These are phyloP conservation scores for Extremus antarcticus DNA, from an alignment of 495 filamentous ascomycete species.

Conservation along the genomic window DNA sequence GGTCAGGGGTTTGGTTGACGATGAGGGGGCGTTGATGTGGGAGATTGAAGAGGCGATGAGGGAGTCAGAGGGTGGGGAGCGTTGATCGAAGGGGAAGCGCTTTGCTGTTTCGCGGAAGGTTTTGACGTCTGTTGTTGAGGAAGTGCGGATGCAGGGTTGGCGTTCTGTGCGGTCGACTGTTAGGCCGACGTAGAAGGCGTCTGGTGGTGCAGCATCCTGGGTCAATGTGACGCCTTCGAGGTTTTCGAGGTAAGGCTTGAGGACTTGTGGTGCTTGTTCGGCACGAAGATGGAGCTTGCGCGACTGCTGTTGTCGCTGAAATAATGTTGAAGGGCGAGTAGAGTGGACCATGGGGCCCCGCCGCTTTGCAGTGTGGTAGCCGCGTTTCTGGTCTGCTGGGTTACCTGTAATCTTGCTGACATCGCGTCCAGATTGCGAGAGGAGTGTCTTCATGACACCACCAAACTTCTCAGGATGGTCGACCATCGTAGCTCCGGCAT, in stretches of 20 bases:
- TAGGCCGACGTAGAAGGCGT: conserved; percentile 46
- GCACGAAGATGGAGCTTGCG: conserved; percentile 51
- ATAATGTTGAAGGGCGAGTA: not conserved
- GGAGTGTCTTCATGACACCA: conserved; percentile 50
- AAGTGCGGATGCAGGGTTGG: conserved; percentile 58
- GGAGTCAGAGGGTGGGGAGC: conserved; percentile 24
- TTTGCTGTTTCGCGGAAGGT: conserved; percentile 30
- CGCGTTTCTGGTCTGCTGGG: conserved; percentile 9
- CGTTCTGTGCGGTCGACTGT: conserved; percentile 53
- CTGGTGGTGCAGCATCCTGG: conserved; percentile 23
- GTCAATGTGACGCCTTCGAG: conserved; percentile 3
- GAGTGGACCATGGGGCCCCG: not conserved
- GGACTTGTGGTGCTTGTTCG: conserved; percentile 47
- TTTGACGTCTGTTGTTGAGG: conserved; percentile 37
- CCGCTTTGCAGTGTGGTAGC: conserved; percentile 24
- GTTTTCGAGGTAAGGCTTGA: conserved; percentile 36
- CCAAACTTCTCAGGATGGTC: conserved; percentile 77
- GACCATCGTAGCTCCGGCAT: conserved; percentile 63
- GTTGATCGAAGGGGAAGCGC: conserved; percentile 55
- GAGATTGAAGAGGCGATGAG: conserved; percentile 36
- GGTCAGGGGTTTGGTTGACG: conserved; percentile 33
- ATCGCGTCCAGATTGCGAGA: conserved; percentile 30
- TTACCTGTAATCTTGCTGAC: conserved; percentile 19
- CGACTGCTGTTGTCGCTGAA: conserved; percentile 8
- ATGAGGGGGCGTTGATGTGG: conserved; percentile 36